These are phyloP conservation scores for Mortierella sp. DNA, from an alignment of 371 early-diverging fungal species.

Conservation along the genomic window DNA sequence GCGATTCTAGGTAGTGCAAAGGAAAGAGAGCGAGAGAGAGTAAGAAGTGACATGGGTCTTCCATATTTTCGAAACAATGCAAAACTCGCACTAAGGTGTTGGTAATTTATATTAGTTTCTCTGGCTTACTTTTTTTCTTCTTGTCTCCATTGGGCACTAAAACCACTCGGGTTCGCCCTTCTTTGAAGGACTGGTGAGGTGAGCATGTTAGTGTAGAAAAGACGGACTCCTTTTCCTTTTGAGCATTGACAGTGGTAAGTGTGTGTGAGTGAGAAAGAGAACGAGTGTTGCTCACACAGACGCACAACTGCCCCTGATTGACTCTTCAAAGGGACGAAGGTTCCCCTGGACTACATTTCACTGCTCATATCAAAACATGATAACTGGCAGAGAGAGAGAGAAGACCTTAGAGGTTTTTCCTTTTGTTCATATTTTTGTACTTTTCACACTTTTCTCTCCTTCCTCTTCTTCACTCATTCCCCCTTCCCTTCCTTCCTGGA, in stretches of 20 bases:
- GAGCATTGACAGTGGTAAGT: background rate
- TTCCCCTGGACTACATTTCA: background rate
- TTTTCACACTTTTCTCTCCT: background rate
- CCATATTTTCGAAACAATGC: background rate
- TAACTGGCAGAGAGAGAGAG: background rate
- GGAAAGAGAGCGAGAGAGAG: background rate
- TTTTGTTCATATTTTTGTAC: background rate
- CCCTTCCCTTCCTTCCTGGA: constrained; percentile 24
- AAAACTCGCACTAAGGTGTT: background rate
- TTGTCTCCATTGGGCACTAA: background rate
- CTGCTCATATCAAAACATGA: background rate
- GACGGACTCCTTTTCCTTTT: background rate
- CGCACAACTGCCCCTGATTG: background rate
- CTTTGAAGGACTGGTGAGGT: no score
- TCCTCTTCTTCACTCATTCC: background rate
- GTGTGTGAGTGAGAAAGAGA: background rate
- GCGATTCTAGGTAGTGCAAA: constrained; percentile 1
- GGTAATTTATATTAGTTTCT: background rate
- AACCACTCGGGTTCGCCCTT: background rate
- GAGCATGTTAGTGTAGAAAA: background rate
- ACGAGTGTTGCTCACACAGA: background rate
- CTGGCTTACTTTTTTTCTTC: background rate
- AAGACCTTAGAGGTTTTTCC: background rate
- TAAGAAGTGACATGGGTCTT: background rate
- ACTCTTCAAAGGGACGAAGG: background rate